Evolutionary conservation across 2,329 filamentous ascomycete genomes (phyloP).

Genomic region (Cladophialophora yegresii): DNA sequence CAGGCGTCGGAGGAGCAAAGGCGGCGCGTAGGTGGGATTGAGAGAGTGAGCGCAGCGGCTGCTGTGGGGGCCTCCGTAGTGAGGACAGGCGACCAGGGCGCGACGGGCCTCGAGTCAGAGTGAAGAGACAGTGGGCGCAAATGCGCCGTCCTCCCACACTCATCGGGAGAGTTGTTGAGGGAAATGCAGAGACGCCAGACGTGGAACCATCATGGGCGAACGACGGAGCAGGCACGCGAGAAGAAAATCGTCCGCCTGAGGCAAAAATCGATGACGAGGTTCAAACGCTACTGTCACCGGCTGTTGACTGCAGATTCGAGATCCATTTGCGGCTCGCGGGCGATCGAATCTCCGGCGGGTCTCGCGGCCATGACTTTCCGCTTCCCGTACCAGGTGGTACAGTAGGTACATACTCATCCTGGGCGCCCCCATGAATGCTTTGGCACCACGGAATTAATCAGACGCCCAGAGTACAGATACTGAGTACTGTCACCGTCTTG

Average conservation of each 20-base stretch:
- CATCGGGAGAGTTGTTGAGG: slow-evolving; percentile 17
- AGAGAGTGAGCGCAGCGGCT: slow-evolving; percentile 27
- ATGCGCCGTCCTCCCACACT: slow-evolving; percentile 29
- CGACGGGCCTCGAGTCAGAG: slow-evolving; percentile 9
- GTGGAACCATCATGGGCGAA: slow-evolving; percentile 3
- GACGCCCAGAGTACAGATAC: no score
- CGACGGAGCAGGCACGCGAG: slow-evolving; percentile 5
- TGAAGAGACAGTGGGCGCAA: slow-evolving; percentile 31
- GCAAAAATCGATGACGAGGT: slow-evolving; percentile 16
- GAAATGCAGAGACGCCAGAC: not conserved
- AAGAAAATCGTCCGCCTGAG: slow-evolving; percentile 18
- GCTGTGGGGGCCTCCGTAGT: slow-evolving; percentile 6
- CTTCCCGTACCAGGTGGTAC: no score
- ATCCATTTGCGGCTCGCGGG: slow-evolving; percentile 9
- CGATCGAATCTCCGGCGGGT: not conserved
- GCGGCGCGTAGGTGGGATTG: slow-evolving; percentile 39
- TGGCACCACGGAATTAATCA: no score
- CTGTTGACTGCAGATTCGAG: not conserved
- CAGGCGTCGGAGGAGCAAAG: slow-evolving; percentile 74
- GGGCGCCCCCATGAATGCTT: no score
- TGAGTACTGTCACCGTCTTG: no score
- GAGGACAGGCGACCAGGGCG: slow-evolving; percentile 3
- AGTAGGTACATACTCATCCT: not conserved
- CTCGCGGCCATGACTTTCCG: not conserved
- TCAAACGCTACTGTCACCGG: not conserved